These are phyloP conservation scores for Endoconidiophora laricicola DNA, from an alignment of 2,329 filamentous ascomycete genomes.

Conservation along the genomic window DNA sequence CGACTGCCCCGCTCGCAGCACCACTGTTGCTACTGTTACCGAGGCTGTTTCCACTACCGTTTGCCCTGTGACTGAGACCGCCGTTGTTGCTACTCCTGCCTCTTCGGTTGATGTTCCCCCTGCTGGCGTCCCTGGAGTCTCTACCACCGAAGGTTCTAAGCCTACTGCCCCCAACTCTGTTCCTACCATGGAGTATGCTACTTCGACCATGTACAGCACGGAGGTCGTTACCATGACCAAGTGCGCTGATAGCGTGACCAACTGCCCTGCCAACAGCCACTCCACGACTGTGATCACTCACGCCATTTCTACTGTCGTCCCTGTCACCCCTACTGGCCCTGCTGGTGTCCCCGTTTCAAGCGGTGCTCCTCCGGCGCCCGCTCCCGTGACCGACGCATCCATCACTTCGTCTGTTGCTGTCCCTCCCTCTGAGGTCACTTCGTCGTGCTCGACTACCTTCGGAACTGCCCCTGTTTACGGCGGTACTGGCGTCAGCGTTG, in stretches of 20 bases:
- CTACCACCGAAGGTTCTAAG: conserved; percentile 3
- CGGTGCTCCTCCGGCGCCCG: not conserved
- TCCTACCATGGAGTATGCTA: not conserved
- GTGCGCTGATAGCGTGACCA: conserved; percentile 6
- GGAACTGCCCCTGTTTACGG: not conserved
- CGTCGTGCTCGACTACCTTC: too few relatives aligned
- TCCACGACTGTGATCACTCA: conserved; percentile 2
- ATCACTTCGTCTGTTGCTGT: not conserved
- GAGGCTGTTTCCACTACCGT: conserved; percentile 27
- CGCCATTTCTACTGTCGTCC: conserved; percentile 31
- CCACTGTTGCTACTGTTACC: conserved; percentile 15
- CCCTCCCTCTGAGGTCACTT: not conserved
- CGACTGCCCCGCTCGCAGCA: conserved; percentile 22
- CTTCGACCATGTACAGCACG: conserved; percentile 3
- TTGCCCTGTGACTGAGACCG: conserved; percentile 21
- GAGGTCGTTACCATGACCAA: conserved; percentile 7
- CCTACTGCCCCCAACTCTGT: not conserved
- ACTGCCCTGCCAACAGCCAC: conserved; percentile 3
- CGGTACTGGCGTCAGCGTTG: not conserved
- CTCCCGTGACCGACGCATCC: not conserved
- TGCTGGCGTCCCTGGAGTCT: conserved; percentile 10
- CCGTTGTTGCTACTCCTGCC: conserved; percentile 16
- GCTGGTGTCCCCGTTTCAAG: not conserved
- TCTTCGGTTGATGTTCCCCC: conserved; percentile 13
- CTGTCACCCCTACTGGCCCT: not conserved